A percentile compares a stretch with the other conserved stretches of the same genome.
Evolutionary conservation across 2,329 filamentous ascomycete species (phyloP).

Genomic region (Fusarium sp.): DNA sequence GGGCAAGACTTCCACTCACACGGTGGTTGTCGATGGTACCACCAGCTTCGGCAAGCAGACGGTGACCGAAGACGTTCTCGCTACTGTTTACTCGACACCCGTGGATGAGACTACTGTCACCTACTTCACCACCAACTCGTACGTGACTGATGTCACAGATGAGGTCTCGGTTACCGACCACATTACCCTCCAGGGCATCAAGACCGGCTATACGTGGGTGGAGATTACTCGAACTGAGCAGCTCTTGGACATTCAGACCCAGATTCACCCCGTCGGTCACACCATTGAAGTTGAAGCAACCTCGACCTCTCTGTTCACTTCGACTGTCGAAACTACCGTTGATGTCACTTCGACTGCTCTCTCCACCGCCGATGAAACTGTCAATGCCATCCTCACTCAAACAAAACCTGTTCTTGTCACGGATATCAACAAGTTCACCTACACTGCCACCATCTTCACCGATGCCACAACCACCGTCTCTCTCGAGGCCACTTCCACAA

Average conservation of each 20-base stretch:
- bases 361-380: constrained; percentile 6
- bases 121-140: neutral
- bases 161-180: constrained; percentile 8
- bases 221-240: constrained; percentile 10
- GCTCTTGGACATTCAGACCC: constrained; percentile 8
- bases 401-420: constrained; percentile 10
- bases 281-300: constrained; percentile 4
- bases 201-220: constrained; percentile 7
- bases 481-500: constrained; percentile 12
- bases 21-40: constrained; percentile 1
- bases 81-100: constrained; percentile 12
- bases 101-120: neutral
- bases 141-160: constrained; percentile 4
- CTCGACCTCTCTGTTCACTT: constrained; percentile 4
- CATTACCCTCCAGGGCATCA: constrained; percentile 2
- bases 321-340: constrained; percentile 13
- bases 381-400: constrained; percentile 5
- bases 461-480: constrained; percentile 11
- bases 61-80: constrained; percentile 6
- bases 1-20: constrained; percentile 7
- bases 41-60: constrained; percentile 2
- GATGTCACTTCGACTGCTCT: constrained; percentile 15
- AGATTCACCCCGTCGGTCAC: neutral
- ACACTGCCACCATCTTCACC: constrained; percentile 14
- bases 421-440: constrained; percentile 19